These are phyloP conservation scores for Anastatica hierochuntica DNA, from an alignment of 345 rosid genomes.

Conservation along the genomic window DNA sequence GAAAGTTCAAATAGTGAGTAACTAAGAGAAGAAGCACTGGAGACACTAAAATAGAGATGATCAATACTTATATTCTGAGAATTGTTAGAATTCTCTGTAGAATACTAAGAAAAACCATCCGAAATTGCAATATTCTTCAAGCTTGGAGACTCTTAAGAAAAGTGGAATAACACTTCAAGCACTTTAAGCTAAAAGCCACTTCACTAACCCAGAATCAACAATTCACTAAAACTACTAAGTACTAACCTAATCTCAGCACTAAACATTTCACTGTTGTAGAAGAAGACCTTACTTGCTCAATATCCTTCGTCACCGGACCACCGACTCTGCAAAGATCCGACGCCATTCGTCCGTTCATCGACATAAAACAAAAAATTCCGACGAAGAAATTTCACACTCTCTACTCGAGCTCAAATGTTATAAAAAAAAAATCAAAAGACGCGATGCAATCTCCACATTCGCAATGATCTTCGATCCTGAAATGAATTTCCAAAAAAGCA, in stretches of 20 bases:
- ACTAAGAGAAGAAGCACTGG: not conserved
- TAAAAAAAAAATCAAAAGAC: not conserved
- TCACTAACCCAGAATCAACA: not conserved
- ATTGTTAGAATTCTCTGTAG: not conserved
- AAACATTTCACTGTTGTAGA: too few species aligned
- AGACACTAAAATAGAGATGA: not conserved
- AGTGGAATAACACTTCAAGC: not conserved
- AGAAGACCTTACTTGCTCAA: conserved; percentile 60
- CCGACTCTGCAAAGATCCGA: conserved; percentile 83
- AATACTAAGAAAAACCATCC: not conserved
- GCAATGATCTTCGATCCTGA: too few species aligned
- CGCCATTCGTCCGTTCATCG: conserved; percentile 64
- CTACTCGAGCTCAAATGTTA: too few species aligned
- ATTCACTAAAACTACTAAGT: not conserved
- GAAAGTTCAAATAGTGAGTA: not conserved
- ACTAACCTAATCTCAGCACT: not conserved
- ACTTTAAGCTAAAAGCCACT: not conserved
- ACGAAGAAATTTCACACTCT: too few species aligned
- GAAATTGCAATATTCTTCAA: not conserved
- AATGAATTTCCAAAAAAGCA: too few species aligned
- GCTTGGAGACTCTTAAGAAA: not conserved
- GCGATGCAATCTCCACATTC: conserved; percentile 2
- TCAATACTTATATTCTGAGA: not conserved
- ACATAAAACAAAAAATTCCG: conserved; percentile 19
- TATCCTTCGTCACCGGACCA: conserved; percentile 69